Percentiles rank a stretch among this genome's conserved stretches.
phyloP scores from a whole-genome alignment of 352 stramenopile species.

The Phytophthora rubi region DNA sequence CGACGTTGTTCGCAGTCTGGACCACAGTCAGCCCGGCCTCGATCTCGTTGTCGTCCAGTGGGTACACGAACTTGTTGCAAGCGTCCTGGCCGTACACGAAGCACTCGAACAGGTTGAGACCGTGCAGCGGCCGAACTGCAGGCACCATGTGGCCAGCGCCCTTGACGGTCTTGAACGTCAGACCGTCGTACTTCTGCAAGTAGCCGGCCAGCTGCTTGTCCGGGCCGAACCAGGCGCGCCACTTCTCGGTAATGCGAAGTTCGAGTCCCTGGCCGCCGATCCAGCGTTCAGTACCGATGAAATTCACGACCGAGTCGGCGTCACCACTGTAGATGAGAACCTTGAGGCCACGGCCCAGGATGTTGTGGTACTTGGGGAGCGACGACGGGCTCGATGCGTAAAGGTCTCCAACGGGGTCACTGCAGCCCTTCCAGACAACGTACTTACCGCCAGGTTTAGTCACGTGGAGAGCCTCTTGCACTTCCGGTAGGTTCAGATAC shows the following conservation, averaged over 20 bases:
- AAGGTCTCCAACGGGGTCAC: slow-evolving; percentile 54
- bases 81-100: slow-evolving; percentile 74
- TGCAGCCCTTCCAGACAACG: slow-evolving; percentile 73
- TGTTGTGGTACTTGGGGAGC: slow-evolving; percentile 74
- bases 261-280: slow-evolving; percentile 77
- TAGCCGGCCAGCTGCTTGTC: slow-evolving; percentile 89
- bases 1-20: slow-evolving; percentile 8
- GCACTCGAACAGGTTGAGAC: slow-evolving; percentile 82
- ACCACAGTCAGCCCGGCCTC: slow-evolving; percentile 38
- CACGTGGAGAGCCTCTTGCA: slow-evolving; percentile 73
- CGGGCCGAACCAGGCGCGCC: slow-evolving; percentile 75
- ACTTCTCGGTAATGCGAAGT: slow-evolving; percentile 65
- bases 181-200: slow-evolving; percentile 82
- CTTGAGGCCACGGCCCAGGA: slow-evolving; percentile 55
- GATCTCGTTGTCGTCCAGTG: slow-evolving; percentile 70
- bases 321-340: slow-evolving; percentile 81
- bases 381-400: slow-evolving; percentile 69
- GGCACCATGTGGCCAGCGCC: slow-evolving; percentile 92
- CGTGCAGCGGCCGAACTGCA: slow-evolving; percentile 72
- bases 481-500: slow-evolving; percentile 63
- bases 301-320: slow-evolving; percentile 84
- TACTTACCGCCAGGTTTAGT: slow-evolving; percentile 30
- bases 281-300: slow-evolving; percentile 90
- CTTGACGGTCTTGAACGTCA: slow-evolving; percentile 93
- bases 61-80: slow-evolving; percentile 70